Evolutionary conservation across 805 yeast genomes (phyloP).

Genomic region (Nakazawaea pomicola): DNA sequence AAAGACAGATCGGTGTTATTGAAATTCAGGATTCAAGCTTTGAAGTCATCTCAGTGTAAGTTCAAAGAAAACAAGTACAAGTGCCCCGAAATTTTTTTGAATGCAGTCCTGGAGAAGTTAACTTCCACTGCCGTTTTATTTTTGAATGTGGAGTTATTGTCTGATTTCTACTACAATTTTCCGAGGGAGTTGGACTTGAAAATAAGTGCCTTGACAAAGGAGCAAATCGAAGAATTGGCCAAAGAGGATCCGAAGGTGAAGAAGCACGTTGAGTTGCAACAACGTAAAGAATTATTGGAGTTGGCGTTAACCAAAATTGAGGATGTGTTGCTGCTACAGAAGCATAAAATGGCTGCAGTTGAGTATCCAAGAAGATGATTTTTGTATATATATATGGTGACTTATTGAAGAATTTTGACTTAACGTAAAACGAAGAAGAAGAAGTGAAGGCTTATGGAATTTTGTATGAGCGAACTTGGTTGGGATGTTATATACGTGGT

Average conservation of each 20-base stretch:
- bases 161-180: conserved; percentile 94
- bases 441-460: neutral
- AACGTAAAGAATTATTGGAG: conserved; percentile 83
- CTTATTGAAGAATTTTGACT: too few relatives aligned
- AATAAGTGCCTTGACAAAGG: conserved; percentile 60
- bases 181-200: conserved; percentile 87
- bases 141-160: conserved; percentile 85
- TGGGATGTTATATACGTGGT: too few relatives aligned
- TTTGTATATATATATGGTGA: conserved; percentile 3
- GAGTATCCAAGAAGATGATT: conserved; percentile 5
- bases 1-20: conserved; percentile 67
- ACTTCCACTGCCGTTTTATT: conserved; percentile 92
- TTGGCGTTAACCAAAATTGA: conserved; percentile 83
- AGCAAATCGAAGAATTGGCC: conserved; percentile 84
- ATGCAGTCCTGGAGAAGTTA: conserved; percentile 85
- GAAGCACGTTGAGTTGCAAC: conserved; percentile 89
- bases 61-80: conserved; percentile 75
- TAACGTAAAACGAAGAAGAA: neutral
- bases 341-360: conserved; percentile 14
- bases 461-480: too few relatives aligned
- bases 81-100: conserved; percentile 93
- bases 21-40: conserved; percentile 68
- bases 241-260: conserved; percentile 91
- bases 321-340: conserved; percentile 66
- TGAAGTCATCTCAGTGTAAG: conserved; percentile 73